Percentiles rank a stretch among this genome's conserved stretches.
These are phyloP conservation scores for Colletotrichum tamarilloi DNA, from an alignment of 2,329 filamentous ascomycete species.

Conservation along the genomic window DNA sequence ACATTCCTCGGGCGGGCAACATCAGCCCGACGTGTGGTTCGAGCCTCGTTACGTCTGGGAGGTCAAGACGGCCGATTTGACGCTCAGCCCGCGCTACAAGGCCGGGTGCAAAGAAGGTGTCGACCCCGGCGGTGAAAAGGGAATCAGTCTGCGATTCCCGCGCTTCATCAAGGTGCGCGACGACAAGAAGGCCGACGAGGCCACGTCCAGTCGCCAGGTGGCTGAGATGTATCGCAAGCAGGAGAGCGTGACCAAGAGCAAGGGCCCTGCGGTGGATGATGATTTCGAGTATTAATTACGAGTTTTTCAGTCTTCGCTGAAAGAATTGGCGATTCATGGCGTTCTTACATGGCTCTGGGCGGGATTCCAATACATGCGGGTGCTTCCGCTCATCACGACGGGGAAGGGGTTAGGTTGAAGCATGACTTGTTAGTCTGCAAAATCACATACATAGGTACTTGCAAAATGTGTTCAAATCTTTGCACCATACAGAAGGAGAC, in stretches of 20 bases:
- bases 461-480: not conserved
- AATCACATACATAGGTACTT: not conserved
- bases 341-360: not conserved
- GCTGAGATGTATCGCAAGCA: slow-evolving; percentile 98
- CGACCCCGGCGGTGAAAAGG: slow-evolving; percentile 77
- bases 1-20: slow-evolving; percentile 84
- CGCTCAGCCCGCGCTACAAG: slow-evolving; percentile 90
- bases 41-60: slow-evolving; percentile 97
- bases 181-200: slow-evolving; percentile 95
- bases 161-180: slow-evolving; percentile 92
- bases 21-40: slow-evolving; percentile 99
- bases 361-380: not conserved
- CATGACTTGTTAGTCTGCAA: not conserved
- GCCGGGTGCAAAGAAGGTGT: slow-evolving; percentile 86
- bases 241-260: slow-evolving; percentile 88
- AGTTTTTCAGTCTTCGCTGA: not conserved
- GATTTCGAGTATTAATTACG: slow-evolving; percentile 89
- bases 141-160: slow-evolving; percentile 91
- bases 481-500: not conserved
- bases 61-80: slow-evolving; percentile 95
- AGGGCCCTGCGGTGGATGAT: slow-evolving; percentile 90
- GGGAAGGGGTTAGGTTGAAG: not conserved
- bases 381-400: not conserved
- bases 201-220: slow-evolving; percentile 85
- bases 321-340: not conserved